Evolutionary conservation across 768 basidiomycete species (phyloP), one percentile per base, ranked within the genome.

Genomic region (Tricholoma matsutake): DNA sequence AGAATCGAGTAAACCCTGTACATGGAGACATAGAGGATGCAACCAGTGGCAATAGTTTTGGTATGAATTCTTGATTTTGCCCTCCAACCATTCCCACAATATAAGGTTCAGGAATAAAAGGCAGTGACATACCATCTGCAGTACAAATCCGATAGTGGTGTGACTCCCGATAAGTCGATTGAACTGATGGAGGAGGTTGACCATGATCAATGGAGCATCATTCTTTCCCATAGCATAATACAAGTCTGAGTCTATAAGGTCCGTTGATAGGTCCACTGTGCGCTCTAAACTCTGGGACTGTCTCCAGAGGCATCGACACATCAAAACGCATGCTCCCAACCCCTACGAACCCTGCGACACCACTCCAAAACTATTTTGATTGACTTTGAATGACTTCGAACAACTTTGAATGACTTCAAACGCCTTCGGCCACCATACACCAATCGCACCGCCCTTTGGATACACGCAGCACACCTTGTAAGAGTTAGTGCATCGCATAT

Each of bases 21-120:
- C 8, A n/a, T 4, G 51, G 51, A 52, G 29, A n/a, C 29, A 10
- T 52, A 52, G 29, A n/a, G 31, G 29, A 52, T n/a, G 16, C 29
- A 52, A 32, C 29, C 51, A 52, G n/a, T 52, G 51, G 29, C 14
- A 5, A 7, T 16, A 18, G 51, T 29, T 52, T 32, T 32, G 51
- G 51, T 16, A 32, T 52, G 51, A 29, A 16, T 52, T 10, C 29
- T 29, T 52, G n/a, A 32, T 52, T n/a, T 16, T 6, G 3, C 29
- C 51, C 6, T 52, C 51, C 51, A 52, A 32, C 51, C 51, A 52
- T 32, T 52, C 51, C 51, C 51, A 52, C 51, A 52, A n/a, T n/a
- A 52, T 52, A 32, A 52, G 16, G 29, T 31, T 52, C 29, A 52
- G n/a, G 29, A 52, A 29, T 31, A 52, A 32, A 52, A 52, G 51